These are phyloP conservation scores for Quercus robur DNA, from an alignment of 306 rosid genomes.

Conservation along the genomic window DNA sequence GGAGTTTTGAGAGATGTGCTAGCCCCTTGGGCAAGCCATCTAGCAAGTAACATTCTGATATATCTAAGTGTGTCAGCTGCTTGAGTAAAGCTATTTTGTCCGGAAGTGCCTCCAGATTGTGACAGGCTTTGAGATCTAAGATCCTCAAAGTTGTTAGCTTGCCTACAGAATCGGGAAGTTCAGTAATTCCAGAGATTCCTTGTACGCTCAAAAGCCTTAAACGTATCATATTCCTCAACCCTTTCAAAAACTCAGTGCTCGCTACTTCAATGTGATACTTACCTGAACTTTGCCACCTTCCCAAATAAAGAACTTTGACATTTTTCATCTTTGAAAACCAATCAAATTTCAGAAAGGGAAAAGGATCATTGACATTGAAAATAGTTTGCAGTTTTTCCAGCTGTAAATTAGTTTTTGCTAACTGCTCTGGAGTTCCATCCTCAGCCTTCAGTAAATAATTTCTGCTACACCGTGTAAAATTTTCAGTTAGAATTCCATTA, in stretches of 20 bases:
- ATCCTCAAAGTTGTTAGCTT: conserved; percentile 5
- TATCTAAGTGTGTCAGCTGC: conserved; percentile 28
- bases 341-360: conserved; percentile 7
- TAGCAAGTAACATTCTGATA: conserved; percentile 33
- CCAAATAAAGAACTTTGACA: neutral
- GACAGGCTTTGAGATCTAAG: conserved; percentile 34
- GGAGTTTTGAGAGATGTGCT: neutral
- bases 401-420: neutral
- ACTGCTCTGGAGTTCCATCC: too few species aligned
- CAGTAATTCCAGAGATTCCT: conserved; percentile 21
- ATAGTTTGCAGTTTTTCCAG: neutral
- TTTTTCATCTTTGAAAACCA: neutral
- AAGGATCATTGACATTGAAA: conserved; percentile 24
- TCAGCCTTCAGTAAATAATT: too few species aligned
- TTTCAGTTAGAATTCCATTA: too few species aligned
- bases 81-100: neutral
- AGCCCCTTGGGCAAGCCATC: conserved; percentile 26
- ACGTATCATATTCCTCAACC: neutral
- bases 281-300: conserved; percentile 13
- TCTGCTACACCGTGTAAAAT: too few species aligned
- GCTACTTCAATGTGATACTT: conserved; percentile 22
- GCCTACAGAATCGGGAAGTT: conserved; percentile 4
- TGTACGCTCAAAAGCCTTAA: conserved; percentile 25
- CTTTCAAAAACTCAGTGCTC: neutral
- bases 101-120: conserved; percentile 31